Conservation (phyloP, 1,284 basidiomycete species). For the Microbotryum lychnidis-dioicae region DNA sequence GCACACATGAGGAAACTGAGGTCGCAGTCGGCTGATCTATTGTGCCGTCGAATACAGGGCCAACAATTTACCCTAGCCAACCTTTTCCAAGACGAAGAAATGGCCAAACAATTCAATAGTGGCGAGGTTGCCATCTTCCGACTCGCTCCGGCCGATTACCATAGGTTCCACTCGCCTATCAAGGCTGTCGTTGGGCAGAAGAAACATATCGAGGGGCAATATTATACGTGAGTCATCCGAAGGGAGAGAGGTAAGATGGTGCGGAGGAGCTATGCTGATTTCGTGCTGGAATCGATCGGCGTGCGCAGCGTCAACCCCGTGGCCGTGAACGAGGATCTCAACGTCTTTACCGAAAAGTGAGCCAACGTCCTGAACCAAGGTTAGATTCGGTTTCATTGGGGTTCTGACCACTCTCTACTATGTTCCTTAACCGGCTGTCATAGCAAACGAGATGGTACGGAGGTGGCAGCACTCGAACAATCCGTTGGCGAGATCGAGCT, state of each 20-base stretch:
- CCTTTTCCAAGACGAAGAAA: slow-evolving; percentile 50
- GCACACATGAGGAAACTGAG: slow-evolving; percentile 40
- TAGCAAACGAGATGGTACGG: too few relatives aligned
- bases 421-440: background rate
- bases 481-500: too few relatives aligned
- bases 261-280: background rate
- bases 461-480: too few relatives aligned
- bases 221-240: slow-evolving; percentile 24
- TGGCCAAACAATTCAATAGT: slow-evolving; percentile 41
- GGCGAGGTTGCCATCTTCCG: slow-evolving; percentile 60
- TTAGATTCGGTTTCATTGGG: too few relatives aligned
- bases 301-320: slow-evolving; percentile 59
- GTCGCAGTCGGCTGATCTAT: too few relatives aligned
- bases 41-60: slow-evolving; percentile 56
- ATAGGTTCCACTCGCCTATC: slow-evolving; percentile 72
- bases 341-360: slow-evolving; percentile 65
- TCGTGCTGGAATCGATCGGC: too few relatives aligned
- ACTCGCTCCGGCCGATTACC: slow-evolving; percentile 73
- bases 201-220: slow-evolving; percentile 42
- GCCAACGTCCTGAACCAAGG: slow-evolving; percentile 3
- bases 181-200: slow-evolving; percentile 52
- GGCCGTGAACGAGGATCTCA: slow-evolving; percentile 63
- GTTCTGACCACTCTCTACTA: slow-evolving; percentile 26
- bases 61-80: slow-evolving; percentile 58
- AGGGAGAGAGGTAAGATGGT: background rate